Evolutionary conservation across 2,329 filamentous ascomycete species (phyloP).

Genomic region (Penicillium sp.): DNA sequence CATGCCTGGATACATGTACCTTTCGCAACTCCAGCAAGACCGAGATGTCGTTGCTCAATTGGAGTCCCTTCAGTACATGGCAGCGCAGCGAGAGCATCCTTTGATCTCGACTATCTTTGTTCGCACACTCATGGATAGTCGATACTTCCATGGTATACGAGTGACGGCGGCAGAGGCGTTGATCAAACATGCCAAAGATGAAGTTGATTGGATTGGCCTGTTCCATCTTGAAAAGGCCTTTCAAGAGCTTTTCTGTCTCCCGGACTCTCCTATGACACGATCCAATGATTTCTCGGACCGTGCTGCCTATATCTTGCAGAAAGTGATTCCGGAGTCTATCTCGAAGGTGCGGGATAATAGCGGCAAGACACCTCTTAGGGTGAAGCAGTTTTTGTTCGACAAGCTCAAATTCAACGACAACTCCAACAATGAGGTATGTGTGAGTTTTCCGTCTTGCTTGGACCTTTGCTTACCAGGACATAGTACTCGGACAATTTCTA

Average conservation of each 20-base stretch:
- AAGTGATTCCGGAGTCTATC: slow-evolving; percentile 77
- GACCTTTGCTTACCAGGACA: slow-evolving; percentile 15
- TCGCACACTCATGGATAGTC: slow-evolving; percentile 82
- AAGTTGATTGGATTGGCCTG: slow-evolving; percentile 72
- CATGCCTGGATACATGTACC: slow-evolving; percentile 95
- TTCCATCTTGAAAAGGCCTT: slow-evolving; percentile 84
- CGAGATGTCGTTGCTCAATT: slow-evolving; percentile 88
- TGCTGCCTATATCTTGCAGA: slow-evolving; percentile 78
- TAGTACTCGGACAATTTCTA: slow-evolving; percentile 88
- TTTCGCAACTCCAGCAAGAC: slow-evolving; percentile 95
- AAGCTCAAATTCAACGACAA: slow-evolving; percentile 95
- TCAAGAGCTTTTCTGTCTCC: slow-evolving; percentile 81
- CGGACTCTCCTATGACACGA: slow-evolving; percentile 71
- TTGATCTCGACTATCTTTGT: slow-evolving; percentile 86
- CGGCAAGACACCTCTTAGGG: slow-evolving; percentile 73
- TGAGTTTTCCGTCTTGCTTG: not conserved
- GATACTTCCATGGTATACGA: slow-evolving; percentile 92
- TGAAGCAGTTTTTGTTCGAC: slow-evolving; percentile 81
- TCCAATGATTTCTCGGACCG: slow-evolving; percentile 92
- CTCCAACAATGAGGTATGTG: slow-evolving; percentile 65
- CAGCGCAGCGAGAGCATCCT: slow-evolving; percentile 65
- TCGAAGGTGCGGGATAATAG: slow-evolving; percentile 71
- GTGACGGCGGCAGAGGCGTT: slow-evolving; percentile 78
- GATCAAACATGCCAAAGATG: slow-evolving; percentile 70
- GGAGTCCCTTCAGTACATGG: slow-evolving; percentile 73